Evolutionary conservation across 1,284 basidiomycete species (phyloP).

Genomic region (Apiotrichum sp.): DNA sequence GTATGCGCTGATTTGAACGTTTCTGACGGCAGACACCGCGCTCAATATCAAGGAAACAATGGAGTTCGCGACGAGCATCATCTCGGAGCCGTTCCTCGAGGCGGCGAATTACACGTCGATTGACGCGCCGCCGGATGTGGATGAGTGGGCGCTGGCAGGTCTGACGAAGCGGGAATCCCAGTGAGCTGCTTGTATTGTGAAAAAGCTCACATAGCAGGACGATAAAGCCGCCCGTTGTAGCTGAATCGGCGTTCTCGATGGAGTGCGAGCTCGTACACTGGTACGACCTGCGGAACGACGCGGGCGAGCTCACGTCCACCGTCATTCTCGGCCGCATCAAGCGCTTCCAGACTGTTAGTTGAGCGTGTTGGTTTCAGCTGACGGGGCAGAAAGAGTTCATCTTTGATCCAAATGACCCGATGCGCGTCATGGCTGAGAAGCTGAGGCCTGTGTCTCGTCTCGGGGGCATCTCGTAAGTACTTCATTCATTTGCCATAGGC

Average conservation of each 20-base stretch:
- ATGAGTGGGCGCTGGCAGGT: conserved; percentile 69
- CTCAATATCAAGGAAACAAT: conserved; percentile 62
- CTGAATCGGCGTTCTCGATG: conserved; percentile 64
- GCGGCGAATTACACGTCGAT: conserved; percentile 64
- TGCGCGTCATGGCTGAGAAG: conserved; percentile 46
- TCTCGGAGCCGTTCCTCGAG: conserved; percentile 67
- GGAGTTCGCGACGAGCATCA: conserved; percentile 68
- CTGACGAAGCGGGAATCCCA: conserved; percentile 56
- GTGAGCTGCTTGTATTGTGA: conserved; percentile 45
- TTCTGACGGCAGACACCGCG: conserved; percentile 52
- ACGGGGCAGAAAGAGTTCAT: conserved; percentile 49
- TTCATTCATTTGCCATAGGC: background rate
- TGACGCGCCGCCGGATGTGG: conserved; percentile 58
- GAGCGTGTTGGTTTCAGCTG: background rate
- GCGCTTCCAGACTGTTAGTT: conserved; percentile 54
- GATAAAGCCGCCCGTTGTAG: conserved; percentile 61
- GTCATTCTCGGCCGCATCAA: conserved; percentile 62
- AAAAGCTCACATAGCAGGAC: conserved; percentile 19
- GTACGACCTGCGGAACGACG: conserved; percentile 53
- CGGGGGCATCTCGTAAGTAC: conserved; percentile 57
- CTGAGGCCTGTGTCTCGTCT: conserved; percentile 59
- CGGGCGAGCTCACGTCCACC: conserved; percentile 51
- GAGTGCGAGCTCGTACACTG: conserved; percentile 63
- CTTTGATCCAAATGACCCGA: conserved; percentile 53
- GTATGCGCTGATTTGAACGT: background rate